Evolutionary conservation across 306 rosid genomes (phyloP).

Genomic region (Vachellia collinsii): DNA sequence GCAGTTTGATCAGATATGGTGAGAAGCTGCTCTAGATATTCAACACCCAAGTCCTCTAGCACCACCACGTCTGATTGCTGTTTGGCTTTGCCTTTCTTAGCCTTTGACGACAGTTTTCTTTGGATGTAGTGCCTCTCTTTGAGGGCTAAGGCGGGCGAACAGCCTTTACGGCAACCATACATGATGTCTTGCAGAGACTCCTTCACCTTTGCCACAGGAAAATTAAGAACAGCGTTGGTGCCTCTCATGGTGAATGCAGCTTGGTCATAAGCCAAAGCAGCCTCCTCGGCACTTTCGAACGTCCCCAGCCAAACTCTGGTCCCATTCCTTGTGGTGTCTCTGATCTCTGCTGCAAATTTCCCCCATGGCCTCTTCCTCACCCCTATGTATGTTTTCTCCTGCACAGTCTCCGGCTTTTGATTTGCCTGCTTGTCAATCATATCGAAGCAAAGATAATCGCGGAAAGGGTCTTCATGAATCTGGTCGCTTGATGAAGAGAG

Average conservation of each 20-base stretch:
- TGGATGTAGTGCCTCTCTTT: background rate
- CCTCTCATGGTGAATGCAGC: conserved; percentile 8
- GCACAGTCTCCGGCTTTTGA: background rate
- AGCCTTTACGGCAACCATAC: background rate
- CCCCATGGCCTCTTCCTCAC: conserved; percentile 5
- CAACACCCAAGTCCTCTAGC: background rate
- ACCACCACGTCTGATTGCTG: background rate
- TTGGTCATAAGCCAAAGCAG: background rate
- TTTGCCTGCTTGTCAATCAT: background rate
- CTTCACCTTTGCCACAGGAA: background rate
- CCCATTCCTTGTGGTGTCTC: background rate
- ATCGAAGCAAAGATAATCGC: conserved; percentile 1
- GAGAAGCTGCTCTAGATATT: background rate
- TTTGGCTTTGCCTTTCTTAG: background rate
- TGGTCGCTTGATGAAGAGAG: background rate
- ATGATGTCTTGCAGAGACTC: background rate
- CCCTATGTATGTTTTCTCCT: background rate
- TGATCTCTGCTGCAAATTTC: background rate
- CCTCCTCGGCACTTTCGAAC: background rate
- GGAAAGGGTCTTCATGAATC: background rate
- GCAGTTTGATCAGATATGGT: background rate
- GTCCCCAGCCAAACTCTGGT: background rate
- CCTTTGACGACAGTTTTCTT: background rate
- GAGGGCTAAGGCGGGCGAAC: background rate
- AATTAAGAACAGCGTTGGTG: background rate